These are phyloP conservation scores for Orbilia quercus DNA, from an alignment of 2,329 filamentous ascomycete genomes.

Conservation along the genomic window DNA sequence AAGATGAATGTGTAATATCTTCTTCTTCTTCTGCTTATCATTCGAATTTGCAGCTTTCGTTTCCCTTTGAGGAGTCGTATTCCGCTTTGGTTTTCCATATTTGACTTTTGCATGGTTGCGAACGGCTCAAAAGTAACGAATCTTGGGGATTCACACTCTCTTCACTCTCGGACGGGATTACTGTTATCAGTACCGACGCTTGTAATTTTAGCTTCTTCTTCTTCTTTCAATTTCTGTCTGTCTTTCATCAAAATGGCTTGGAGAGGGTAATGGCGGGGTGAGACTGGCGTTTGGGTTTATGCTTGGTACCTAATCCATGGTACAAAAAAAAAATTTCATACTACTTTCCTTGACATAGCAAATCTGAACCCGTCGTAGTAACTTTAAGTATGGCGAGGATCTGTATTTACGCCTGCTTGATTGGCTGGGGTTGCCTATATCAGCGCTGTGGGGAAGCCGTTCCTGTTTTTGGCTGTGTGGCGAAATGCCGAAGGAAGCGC, in stretches of 20 bases:
- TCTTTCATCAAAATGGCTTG: background rate
- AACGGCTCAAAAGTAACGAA: constrained; percentile 14
- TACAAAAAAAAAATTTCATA: constrained; percentile 38
- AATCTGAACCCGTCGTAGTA: too few relatives aligned
- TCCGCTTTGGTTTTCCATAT: constrained; percentile 5
- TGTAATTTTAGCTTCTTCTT: constrained; percentile 40
- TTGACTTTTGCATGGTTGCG: constrained; percentile 40
- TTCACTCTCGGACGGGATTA: constrained; percentile 21
- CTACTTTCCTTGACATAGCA: constrained; percentile 18
- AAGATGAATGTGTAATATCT: constrained; percentile 49
- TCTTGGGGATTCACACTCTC: constrained; percentile 24
- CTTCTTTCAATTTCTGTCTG: constrained; percentile 12
- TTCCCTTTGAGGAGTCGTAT: constrained; percentile 12
- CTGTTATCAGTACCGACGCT: constrained; percentile 26
- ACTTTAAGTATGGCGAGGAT: too few relatives aligned
- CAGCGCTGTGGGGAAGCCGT: constrained; percentile 41
- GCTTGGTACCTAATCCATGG: constrained; percentile 54
- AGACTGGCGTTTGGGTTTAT: constrained; percentile 45
- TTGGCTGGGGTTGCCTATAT: constrained; percentile 44
- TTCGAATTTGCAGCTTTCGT: constrained; percentile 2
- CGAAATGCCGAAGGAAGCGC: constrained; percentile 56
- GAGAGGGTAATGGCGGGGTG: constrained; percentile 15
- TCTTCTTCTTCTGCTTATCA: background rate
- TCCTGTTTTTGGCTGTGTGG: constrained; percentile 45
- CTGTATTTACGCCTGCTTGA: constrained; percentile 11